Evolutionary conservation across 139 green algal genomes (phyloP), one percentile per base, ranked within the genome.

Genomic region (Trebouxia sp.): DNA sequence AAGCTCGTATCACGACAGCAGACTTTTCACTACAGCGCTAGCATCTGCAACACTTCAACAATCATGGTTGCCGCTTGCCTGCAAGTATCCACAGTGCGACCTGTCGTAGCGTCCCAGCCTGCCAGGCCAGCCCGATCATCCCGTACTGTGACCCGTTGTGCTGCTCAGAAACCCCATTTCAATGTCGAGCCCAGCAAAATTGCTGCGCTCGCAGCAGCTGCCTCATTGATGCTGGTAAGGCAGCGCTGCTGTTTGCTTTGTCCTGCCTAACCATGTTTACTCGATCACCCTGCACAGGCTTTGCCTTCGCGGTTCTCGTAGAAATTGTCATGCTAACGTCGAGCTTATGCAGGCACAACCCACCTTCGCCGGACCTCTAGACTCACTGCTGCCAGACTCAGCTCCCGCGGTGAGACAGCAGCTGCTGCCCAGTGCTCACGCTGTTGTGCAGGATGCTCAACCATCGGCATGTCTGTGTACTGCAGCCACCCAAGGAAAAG

Each of bases 401-500:
- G 38, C 69, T 6, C 69, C 69, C n/a, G 8, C 69, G 62, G 62
- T 72, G 43, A 45, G 62, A 51, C 37, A 22, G 22, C 50, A 58
- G 50, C 4, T 17, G 22, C 50, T 58, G 22, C 20, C 22, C 50
- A 17, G 26, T 28, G 3, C 22, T 3, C 20, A 17, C 26, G 50
- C 50, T 58, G 50, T 22, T 58, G 50, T 58, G 50, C 50, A 58
- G 50, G n/a, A n/a, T n/a, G n/a, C n/a, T n/a, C n/a, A n/a, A n/a
- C n/a, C n/a, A n/a, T n/a, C n/a, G n/a, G n/a, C n/a, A n/a, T n/a
- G n/a, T n/a, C n/a, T n/a, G n/a, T n/a, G n/a, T n/a, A n/a, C 28
- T 69, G 58, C 30, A 72, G 62, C n/a, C 37, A 6, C 69, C 69
- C 20, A 77, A 77, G n/a, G 69, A 77, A 41, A 77, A 77, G 12